A percentile compares a stretch with the other conserved stretches of the same genome.
Conservation (phyloP, 331 rosid species). For the Cydonia oblonga region DNA sequence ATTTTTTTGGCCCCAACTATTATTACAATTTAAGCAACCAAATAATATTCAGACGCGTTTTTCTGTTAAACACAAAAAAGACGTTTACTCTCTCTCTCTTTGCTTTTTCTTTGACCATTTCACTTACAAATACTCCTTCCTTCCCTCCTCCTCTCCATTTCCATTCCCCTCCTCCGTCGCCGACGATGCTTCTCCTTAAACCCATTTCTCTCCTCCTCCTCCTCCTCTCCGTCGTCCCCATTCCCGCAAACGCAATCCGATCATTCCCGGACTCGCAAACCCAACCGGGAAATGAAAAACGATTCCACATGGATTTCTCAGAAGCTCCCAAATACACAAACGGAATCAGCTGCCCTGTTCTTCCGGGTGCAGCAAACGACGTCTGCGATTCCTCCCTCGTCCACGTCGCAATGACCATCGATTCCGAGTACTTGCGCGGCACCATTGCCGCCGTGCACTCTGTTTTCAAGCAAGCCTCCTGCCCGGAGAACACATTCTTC, state of each 20-base stretch:
- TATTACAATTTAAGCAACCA: neutral
- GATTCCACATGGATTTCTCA: constrained; percentile 13
- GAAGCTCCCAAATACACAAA: constrained; percentile 66
- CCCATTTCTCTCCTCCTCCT: constrained; percentile 8
- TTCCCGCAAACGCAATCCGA: constrained; percentile 28
- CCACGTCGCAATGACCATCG: constrained; percentile 69
- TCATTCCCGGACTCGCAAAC: constrained; percentile 19
- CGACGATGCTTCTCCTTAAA: constrained; percentile 17
- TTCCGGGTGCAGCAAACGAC: neutral
- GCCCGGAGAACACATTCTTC: constrained; percentile 61
- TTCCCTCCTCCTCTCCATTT: neutral
- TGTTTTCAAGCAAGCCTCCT: constrained; percentile 54
- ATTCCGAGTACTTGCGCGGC: constrained; percentile 55
- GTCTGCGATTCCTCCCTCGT: constrained; percentile 43
- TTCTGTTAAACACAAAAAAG: neutral
- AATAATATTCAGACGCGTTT: constrained; percentile 29
- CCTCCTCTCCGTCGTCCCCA: neutral
- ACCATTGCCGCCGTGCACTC: constrained; percentile 67
- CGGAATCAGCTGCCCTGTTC: constrained; percentile 29
- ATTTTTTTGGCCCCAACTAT: neutral
- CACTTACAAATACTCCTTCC: neutral
- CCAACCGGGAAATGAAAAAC: neutral
- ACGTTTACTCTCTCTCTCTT: constrained; percentile 2
- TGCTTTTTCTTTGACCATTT: constrained; percentile 3
- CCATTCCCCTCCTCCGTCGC: neutral